Conservation (phyloP, 805 yeast genomes). For the Lipomyces yamadae region DNA sequence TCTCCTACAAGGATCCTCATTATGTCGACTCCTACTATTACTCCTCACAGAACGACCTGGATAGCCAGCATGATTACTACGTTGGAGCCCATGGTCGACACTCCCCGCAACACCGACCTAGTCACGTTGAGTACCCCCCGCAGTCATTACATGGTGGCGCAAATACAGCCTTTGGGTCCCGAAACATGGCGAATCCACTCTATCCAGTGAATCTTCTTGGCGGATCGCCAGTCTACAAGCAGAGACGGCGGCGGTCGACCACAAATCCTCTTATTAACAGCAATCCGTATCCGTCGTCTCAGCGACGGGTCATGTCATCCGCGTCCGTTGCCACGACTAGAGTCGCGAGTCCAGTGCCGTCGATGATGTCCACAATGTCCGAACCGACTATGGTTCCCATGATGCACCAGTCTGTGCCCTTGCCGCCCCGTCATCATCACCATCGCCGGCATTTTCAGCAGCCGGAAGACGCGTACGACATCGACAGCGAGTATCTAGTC, state of each 20-base stretch:
- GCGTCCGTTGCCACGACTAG: neutral
- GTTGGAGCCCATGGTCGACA: neutral
- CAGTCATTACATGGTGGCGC: neutral
- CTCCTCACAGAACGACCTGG: slow-evolving; percentile 6
- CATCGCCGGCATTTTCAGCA: slow-evolving; percentile 6
- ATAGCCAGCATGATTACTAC: neutral
- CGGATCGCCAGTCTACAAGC: slow-evolving; percentile 34
- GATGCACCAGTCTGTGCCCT: neutral
- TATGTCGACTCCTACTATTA: slow-evolving; percentile 16
- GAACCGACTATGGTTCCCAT: slow-evolving; percentile 2
- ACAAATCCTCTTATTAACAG: slow-evolving; percentile 1
- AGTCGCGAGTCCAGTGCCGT: slow-evolving; percentile 9
- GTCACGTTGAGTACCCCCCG: neutral
- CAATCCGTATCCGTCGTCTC: neutral
- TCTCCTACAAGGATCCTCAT: slow-evolving; percentile 9
- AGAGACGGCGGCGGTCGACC: slow-evolving; percentile 29
- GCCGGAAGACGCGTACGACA: slow-evolving; percentile 22
- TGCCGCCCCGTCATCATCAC: neutral
- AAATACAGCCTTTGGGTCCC: neutral
- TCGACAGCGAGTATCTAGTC: slow-evolving; percentile 15
- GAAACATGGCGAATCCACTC: slow-evolving; percentile 2
- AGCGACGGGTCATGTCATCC: neutral
- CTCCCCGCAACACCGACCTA: neutral
- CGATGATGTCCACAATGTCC: slow-evolving; percentile 8
- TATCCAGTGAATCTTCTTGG: slow-evolving; percentile 11